A percentile compares a stretch with the other conserved stretches of the same genome.
phyloP scores from a whole-genome alignment of 139 green algal species.

The Marvania coccoides region DNA sequence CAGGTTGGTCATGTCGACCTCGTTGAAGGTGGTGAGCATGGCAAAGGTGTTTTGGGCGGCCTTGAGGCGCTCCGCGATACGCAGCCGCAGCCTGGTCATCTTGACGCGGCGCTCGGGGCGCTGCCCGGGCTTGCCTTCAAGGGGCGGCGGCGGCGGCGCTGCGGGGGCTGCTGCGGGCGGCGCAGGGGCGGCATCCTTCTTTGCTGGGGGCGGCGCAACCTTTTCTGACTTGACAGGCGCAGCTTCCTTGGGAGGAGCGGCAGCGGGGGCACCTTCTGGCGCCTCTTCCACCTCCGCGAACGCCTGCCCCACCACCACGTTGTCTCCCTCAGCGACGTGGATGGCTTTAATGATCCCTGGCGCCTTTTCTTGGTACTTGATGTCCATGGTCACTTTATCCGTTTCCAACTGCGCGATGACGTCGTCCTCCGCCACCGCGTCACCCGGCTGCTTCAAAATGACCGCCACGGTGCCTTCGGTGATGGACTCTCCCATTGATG shows the following conservation, averaged over 20 bases:
- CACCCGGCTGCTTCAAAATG: conserved; percentile 65
- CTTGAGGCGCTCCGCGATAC: conserved; percentile 92
- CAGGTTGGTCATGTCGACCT: conserved; percentile 97
- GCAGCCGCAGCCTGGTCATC: conserved; percentile 87
- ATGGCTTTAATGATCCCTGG: conserved; percentile 51
- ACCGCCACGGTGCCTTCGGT: conserved; percentile 80
- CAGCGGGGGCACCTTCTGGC: conserved; percentile 18
- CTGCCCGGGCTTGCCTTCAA: conserved; percentile 9
- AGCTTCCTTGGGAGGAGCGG: not conserved
- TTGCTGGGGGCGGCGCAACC: not conserved
- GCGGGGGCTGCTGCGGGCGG: not conserved
- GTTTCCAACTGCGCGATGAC: conserved; percentile 97
- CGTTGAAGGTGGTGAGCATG: conserved; percentile 98
- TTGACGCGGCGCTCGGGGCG: conserved; percentile 67
- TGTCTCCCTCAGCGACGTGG: conserved; percentile 73
- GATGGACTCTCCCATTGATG: conserved; percentile 90
- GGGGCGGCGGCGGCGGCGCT: too few relatives aligned
- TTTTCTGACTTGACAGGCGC: not conserved
- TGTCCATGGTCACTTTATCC: conserved; percentile 93
- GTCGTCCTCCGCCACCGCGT: conserved; percentile 85
- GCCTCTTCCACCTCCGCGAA: conserved; percentile 64
- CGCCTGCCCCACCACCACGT: conserved; percentile 77
- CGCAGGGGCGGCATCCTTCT: conserved; percentile 2
- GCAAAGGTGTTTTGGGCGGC: conserved; percentile 96
- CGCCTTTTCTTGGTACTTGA: conserved; percentile 63